Evolutionary conservation across 495 filamentous ascomycete species (phyloP).

Genomic region (Daldinia loculata): DNA sequence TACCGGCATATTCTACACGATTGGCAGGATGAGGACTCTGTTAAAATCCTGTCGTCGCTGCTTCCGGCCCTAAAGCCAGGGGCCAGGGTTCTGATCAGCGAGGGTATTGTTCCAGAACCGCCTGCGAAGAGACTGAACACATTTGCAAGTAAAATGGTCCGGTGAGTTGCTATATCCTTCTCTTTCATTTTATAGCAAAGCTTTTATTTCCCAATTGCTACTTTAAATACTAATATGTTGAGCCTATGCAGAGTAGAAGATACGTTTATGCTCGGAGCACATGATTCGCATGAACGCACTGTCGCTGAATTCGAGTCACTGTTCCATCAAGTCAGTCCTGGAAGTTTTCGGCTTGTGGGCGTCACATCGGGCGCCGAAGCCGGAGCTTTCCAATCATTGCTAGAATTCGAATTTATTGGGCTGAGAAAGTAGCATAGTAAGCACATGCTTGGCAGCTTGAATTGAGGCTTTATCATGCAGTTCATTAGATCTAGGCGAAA

Average conservation of each 20-base stretch:
- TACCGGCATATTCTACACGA: conserved; percentile 54
- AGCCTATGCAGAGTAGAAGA: conserved; percentile 40
- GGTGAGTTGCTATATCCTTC: conserved; percentile 1
- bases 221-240: conserved; percentile 5
- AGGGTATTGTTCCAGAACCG: conserved; percentile 45
- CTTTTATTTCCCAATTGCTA: background rate
- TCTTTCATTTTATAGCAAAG: background rate
- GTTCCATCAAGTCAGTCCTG: conserved; percentile 31
- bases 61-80: conserved; percentile 48
- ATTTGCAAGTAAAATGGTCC: conserved; percentile 30
- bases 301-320: conserved; percentile 41
- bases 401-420: conserved; percentile 40
- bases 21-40: conserved; percentile 52
- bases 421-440: conserved; percentile 1
- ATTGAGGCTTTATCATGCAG: background rate
- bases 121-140: conserved; percentile 33
- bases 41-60: conserved; percentile 47
- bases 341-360: conserved; percentile 37
- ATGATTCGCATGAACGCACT: conserved; percentile 43
- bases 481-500: background rate
- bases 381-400: conserved; percentile 45
- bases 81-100: conserved; percentile 49
- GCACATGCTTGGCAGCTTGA: background rate
- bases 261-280: conserved; percentile 42
- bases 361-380: conserved; percentile 36